phyloP scores from a whole-genome alignment of 2,329 filamentous ascomycete genomes.

The Aureobasidium uvarum region DNA sequence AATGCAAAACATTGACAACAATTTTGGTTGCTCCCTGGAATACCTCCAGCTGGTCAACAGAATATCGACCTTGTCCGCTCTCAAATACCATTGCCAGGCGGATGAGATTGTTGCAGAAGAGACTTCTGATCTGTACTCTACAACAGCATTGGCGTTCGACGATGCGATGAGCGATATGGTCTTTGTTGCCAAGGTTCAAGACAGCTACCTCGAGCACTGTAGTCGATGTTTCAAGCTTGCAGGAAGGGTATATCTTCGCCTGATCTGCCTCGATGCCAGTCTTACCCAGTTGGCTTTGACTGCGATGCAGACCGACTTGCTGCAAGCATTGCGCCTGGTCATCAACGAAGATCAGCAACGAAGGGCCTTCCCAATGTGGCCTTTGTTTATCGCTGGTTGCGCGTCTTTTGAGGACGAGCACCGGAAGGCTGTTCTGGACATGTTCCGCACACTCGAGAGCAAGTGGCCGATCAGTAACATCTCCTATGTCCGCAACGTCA shows the following conservation, averaged over 20 bases:
- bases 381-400: slow-evolving; percentile 17
- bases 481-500: neutral
- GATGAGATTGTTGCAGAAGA: neutral
- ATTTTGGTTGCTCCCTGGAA: neutral
- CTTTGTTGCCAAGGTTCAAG: neutral
- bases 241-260: neutral
- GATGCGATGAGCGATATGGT: slow-evolving; percentile 3
- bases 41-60: slow-evolving; percentile 17
- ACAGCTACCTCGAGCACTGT: neutral
- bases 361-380: slow-evolving; percentile 17
- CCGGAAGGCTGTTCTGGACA: neutral
- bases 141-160: slow-evolving; percentile 6
- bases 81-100: slow-evolving; percentile 1
- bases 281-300: neutral
- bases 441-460: slow-evolving; percentile 9
- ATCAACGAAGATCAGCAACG: slow-evolving; percentile 12
- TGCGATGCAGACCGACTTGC: neutral
- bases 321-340: slow-evolving; percentile 1
- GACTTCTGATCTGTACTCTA: neutral
- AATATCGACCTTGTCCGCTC: slow-evolving; percentile 8
- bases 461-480: slow-evolving; percentile 20
- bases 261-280: slow-evolving; percentile 2
- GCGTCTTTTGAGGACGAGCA: slow-evolving; percentile 7
- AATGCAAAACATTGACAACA: slow-evolving; percentile 12
- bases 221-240: slow-evolving; percentile 14